Percentiles rank a stretch among this genome's conserved stretches.
Conservation (phyloP, 352 stramenopile genomes). For the Pythium coloratum region DNA sequence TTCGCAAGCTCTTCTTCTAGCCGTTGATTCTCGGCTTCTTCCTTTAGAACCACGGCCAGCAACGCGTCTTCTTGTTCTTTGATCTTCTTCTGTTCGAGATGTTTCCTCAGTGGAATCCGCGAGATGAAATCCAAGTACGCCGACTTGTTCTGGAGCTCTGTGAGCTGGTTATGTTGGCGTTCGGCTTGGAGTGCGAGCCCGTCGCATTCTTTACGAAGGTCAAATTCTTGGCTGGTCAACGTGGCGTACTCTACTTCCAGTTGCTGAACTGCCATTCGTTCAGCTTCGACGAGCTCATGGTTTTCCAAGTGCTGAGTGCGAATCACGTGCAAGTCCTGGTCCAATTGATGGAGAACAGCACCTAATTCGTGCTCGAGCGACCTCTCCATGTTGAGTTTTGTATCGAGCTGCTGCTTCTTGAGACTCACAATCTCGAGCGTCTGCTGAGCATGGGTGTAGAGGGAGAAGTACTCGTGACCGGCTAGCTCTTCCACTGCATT, state of each 20-base stretch:
- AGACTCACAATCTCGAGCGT: slow-evolving; percentile 9
- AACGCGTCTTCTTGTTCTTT: slow-evolving; percentile 49
- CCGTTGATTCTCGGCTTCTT: slow-evolving; percentile 39
- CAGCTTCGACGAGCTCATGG: slow-evolving; percentile 41
- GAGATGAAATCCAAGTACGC: slow-evolving; percentile 63
- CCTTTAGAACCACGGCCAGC: slow-evolving; percentile 27
- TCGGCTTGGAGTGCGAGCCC: slow-evolving; percentile 39
- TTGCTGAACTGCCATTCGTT: slow-evolving; percentile 35
- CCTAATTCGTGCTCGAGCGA: slow-evolving; percentile 42
- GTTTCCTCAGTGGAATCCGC: slow-evolving; percentile 49
- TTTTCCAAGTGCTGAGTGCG: slow-evolving; percentile 36
- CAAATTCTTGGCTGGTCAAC: slow-evolving; percentile 44
- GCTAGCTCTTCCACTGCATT: slow-evolving; percentile 17
- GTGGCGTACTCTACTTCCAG: slow-evolving; percentile 54
- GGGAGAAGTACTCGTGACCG: slow-evolving; percentile 32
- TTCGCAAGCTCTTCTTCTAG: slow-evolving; percentile 44
- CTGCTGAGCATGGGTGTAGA: slow-evolving; percentile 25
- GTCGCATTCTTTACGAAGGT: slow-evolving; percentile 46
- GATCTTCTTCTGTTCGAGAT: slow-evolving; percentile 65
- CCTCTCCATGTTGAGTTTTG: slow-evolving; percentile 49
- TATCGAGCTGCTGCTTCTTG: slow-evolving; percentile 27
- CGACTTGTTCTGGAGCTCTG: slow-evolving; percentile 50
- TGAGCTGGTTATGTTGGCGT: slow-evolving; percentile 36
- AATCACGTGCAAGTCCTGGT: slow-evolving; percentile 39
- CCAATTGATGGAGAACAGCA: slow-evolving; percentile 32